Evolutionary conservation across 345 rosid species (phyloP).

Genomic region (Cardamine resedifolia): DNA sequence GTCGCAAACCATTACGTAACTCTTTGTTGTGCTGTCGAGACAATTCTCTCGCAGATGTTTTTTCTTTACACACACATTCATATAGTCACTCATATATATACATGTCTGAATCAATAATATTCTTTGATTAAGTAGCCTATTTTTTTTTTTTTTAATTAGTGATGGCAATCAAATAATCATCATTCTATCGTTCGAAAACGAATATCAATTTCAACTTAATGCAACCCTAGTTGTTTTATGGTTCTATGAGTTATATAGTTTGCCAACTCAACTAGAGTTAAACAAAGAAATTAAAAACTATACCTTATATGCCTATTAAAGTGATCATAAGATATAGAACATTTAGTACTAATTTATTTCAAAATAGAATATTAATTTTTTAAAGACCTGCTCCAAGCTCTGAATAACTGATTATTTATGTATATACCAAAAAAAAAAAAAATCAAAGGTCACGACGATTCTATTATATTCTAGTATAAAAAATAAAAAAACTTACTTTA

Average conservation of each 20-base stretch:
- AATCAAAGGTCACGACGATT: neutral
- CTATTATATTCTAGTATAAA: neutral
- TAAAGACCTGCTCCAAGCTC: neutral
- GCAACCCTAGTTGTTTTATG: neutral
- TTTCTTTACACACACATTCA: neutral
- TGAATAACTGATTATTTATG: neutral
- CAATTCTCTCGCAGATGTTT: neutral
- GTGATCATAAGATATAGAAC: neutral
- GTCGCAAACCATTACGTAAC: neutral
- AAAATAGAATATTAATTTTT: neutral
- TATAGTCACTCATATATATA: neutral
- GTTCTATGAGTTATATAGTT: neutral
- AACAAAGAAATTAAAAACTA: neutral
- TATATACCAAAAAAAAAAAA: neutral
- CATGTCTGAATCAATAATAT: neutral
- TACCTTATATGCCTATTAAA: too few relatives aligned
- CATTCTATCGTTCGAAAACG: neutral
- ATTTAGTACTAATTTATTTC: neutral
- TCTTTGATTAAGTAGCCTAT: too few relatives aligned
- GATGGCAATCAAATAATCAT: neutral
- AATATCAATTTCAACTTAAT: neutral
- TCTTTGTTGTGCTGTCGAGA: slow-evolving; percentile 9
- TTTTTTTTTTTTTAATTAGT: too few relatives aligned
- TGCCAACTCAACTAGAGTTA: neutral
- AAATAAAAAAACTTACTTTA: neutral